Evolutionary conservation across 202 grass and related monocot species (phyloP).

Genomic region (Carex sylvatica): DNA sequence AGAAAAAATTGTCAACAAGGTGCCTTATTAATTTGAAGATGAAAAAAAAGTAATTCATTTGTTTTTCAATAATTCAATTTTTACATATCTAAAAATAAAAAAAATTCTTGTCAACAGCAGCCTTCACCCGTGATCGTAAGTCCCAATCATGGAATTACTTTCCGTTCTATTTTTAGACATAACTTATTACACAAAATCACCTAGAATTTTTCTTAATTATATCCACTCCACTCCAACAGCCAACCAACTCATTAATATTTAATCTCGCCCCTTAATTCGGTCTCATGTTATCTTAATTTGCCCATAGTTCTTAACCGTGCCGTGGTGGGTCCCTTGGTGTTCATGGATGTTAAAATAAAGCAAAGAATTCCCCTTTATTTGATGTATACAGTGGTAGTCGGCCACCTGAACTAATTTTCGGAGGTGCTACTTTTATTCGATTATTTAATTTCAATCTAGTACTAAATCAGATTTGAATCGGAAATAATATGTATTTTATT

Average conservation of each 20-base stretch:
- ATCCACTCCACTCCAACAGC: neutral
- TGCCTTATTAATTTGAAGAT: too few species aligned
- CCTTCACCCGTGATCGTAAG: neutral
- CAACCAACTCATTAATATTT: neutral
- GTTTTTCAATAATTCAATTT: too few species aligned
- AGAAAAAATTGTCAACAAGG: too few species aligned
- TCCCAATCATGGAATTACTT: slow-evolving; percentile 8
- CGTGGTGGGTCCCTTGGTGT: neutral
- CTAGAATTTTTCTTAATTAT: neutral
- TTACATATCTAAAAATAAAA: too few species aligned
- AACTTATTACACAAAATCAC: neutral
- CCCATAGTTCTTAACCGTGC: neutral
- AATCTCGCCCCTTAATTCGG: slow-evolving; percentile 15
- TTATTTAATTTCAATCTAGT: too few species aligned
- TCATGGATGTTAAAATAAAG: neutral
- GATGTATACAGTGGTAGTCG: neutral
- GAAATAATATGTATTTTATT: too few species aligned
- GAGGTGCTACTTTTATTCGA: too few species aligned
- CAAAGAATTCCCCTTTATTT: neutral
- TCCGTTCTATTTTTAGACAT: neutral
- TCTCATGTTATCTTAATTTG: neutral
- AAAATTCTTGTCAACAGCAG: neutral
- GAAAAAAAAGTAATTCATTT: too few species aligned
- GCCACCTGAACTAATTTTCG: too few species aligned
- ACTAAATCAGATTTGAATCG: too few species aligned